Base-by-base conservation (phyloP, 2,329 filamentous ascomycete genomes). In the Geosmithia flava region DNA sequence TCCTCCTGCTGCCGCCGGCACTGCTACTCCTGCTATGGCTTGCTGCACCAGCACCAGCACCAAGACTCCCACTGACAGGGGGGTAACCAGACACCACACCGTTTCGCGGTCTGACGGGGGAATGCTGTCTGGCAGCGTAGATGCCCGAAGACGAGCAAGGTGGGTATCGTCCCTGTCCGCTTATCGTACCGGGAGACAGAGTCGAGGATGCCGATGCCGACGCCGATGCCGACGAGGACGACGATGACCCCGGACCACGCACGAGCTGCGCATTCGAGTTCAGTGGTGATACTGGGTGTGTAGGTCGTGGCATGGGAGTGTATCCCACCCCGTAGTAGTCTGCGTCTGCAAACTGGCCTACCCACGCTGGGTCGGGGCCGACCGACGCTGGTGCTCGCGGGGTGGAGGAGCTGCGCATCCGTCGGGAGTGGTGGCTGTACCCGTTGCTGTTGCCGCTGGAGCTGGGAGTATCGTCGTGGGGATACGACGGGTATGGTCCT, bases 361-460 rank as follows among this genome's bases (percentile, higher is more conserved):
- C 20, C 42, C 27, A 20, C 19, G 20, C 42, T 19, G 20, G 42
- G 19, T 44, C 17, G 48, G 53, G 23, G 8, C 23, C 23, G 23
- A 8, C 23, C 23, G 23, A 27, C 55, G 54, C 43, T 53, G 40
- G 17, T 49, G 42, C 43, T 53, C 42, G 17, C 48, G 42, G 20
- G 20, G 20, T 27, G 7, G 20, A 44, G n/a, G 19, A 27, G 42
- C 20, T 44, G 42, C 23, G 7, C 43, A 48, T 8, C 51, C 42
- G 13, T 48, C 48, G 39, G 46, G 41, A 20, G 49, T 53, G 40
- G 49, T n/a, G n/a, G n/a, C n/a, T n/a, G n/a, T n/a, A n/a, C n/a
- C 20, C 17, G 51, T 48, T 19, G 53, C 42, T 7, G 52, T 39
- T 8, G n/a, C 40, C 11, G 29, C 13, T 6, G 49, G 33, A 23